These are phyloP conservation scores for Carallia brachiata DNA, from an alignment of 345 rosid genomes.

Conservation along the genomic window DNA sequence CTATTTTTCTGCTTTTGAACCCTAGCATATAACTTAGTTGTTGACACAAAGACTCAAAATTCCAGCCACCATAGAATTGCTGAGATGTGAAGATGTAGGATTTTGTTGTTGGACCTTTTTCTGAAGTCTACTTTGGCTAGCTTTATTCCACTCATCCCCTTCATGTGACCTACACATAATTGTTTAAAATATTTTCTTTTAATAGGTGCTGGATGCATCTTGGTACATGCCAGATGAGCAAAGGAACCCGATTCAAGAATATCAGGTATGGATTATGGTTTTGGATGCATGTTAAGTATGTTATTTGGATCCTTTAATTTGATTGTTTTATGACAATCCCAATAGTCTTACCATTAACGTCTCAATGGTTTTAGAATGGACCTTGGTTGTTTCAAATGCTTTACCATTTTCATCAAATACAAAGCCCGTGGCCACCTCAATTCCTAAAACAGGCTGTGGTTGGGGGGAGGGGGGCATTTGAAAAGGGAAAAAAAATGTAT, in stretches of 20 bases:
- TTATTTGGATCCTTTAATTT: background rate
- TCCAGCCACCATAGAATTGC: no score
- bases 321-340: background rate
- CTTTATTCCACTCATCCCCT: background rate
- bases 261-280: constrained; percentile 56
- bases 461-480: no score
- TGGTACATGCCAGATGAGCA: constrained; percentile 99
- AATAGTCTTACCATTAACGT: background rate
- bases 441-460: no score
- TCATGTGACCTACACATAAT: background rate
- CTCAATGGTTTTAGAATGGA: background rate
- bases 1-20: background rate
- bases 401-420: background rate
- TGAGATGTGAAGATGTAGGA: no score
- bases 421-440: background rate
- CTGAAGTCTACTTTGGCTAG: background rate
- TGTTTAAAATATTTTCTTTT: background rate
- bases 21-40: no score
- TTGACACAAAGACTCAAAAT: no score
- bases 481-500: no score
- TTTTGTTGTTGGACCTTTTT: no score
- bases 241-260: constrained; percentile 95
- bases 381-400: background rate
- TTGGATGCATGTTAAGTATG: constrained; percentile 7
- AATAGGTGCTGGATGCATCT: constrained; percentile 86